phyloP scores from a whole-genome alignment of 176 grass and related monocot species.

The Ensete ventricosum region DNA sequence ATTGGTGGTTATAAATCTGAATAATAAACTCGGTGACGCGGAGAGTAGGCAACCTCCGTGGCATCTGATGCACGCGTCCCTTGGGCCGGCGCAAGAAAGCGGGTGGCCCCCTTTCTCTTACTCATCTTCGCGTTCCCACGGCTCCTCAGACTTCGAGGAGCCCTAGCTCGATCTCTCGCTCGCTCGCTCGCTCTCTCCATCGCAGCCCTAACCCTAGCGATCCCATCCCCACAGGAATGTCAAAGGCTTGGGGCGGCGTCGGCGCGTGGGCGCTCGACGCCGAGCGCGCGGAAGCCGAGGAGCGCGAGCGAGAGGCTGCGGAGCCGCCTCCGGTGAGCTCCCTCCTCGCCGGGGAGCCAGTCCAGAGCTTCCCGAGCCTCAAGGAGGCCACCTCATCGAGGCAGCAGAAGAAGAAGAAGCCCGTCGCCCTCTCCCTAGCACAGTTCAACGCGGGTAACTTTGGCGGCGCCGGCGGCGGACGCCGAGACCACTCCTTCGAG shows the following conservation, averaged over 20 bases:
- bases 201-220: conserved; percentile 2
- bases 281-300: conserved; percentile 85
- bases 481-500: conserved; percentile 24
- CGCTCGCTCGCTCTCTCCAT: neutral
- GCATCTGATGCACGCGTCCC: no score
- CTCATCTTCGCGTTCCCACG: no score
- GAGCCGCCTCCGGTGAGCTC: conserved; percentile 20
- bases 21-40: no score
- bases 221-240: conserved; percentile 24
- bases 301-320: conserved; percentile 42
- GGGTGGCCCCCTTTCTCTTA: no score
- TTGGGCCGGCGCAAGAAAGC: no score
- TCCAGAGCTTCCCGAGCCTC: conserved; percentile 67
- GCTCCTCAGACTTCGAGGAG: no score
- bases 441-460: conserved; percentile 39
- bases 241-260: conserved; percentile 78
- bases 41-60: no score
- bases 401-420: conserved; percentile 64
- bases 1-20: no score
- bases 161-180: neutral
- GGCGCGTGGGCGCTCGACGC: conserved; percentile 94
- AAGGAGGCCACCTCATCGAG: conserved; percentile 31
- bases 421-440: conserved; percentile 40
- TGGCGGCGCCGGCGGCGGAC: conserved; percentile 19
- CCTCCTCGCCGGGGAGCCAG: conserved; percentile 20